Conservation (phyloP, 306 rosid species). For the Argentina anserina region DNA sequence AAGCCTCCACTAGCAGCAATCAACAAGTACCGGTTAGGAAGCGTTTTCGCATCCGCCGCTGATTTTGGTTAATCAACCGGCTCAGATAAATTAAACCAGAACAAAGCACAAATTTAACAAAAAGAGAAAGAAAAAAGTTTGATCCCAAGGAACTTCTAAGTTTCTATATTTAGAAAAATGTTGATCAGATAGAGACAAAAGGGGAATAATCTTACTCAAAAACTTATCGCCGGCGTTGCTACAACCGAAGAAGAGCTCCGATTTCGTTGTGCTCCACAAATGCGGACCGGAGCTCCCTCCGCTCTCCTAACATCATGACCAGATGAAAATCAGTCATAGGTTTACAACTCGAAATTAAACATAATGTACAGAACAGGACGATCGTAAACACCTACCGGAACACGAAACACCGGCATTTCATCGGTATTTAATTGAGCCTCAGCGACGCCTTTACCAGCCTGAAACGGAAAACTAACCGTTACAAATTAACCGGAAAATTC, state of each 20-base stretch:
- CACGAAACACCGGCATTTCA: conserved; percentile 22
- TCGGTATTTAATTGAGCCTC: conserved; percentile 20
- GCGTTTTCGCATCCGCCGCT: conserved; percentile 69
- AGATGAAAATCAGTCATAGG: conserved; percentile 1
- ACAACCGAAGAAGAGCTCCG: conserved; percentile 52
- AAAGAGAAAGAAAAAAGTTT: neutral
- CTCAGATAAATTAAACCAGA: too few relatives aligned
- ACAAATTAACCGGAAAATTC: neutral
- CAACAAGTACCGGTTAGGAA: conserved; percentile 58
- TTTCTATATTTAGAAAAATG: neutral
- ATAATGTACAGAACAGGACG: neutral
- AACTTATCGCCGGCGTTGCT: conserved; percentile 52
- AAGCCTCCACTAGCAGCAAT: conserved; percentile 88
- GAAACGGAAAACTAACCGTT: conserved; percentile 12
- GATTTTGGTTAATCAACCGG: neutral
- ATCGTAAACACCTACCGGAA: conserved; percentile 28
- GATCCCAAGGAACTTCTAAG: neutral
- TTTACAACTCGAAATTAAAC: neutral
- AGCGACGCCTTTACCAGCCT: conserved; percentile 22
- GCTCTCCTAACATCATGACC: conserved; percentile 28
- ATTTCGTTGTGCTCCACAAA: conserved; percentile 57
- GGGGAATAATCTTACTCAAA: conserved; percentile 33
- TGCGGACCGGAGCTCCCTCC: conserved; percentile 48
- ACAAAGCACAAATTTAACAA: neutral
- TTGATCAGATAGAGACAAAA: neutral